A percentile compares a stretch with the other conserved stretches of the same genome.
Evolutionary conservation across 2,329 filamentous ascomycete species (phyloP).

Genomic region (Xylariaceae sp.): DNA sequence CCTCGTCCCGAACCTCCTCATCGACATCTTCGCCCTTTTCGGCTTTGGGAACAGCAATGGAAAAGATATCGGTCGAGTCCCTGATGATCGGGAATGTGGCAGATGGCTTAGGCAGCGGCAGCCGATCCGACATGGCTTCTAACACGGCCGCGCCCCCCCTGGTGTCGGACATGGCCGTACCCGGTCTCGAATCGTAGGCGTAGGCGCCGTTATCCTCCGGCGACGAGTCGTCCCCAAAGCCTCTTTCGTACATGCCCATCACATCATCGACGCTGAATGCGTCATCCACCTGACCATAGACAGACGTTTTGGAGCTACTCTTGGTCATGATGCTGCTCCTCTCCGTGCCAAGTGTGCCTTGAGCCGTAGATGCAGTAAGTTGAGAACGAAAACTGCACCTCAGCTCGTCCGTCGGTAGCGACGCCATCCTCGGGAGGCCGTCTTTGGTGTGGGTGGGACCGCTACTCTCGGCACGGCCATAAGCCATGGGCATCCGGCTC

Average conservation of each 20-base stretch:
- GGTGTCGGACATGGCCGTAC: constrained; percentile 31
- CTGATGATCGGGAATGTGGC: constrained; percentile 18
- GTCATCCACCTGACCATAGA: constrained; percentile 36
- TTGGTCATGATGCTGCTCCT: constrained; percentile 77
- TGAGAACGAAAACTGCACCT: constrained; percentile 52
- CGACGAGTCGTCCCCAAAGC: constrained; percentile 47
- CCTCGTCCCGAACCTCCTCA: background rate
- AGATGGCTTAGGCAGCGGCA: constrained; percentile 20
- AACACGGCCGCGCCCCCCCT: constrained; percentile 30
- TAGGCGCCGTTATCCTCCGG: constrained; percentile 34
- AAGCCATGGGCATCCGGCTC: constrained; percentile 22
- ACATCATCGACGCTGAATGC: constrained; percentile 59
- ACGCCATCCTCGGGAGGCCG: constrained; percentile 32
- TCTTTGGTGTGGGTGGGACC: constrained; percentile 29
- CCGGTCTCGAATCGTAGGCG: constrained; percentile 27
- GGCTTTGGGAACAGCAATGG: background rate
- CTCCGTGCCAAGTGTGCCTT: constrained; percentile 63
- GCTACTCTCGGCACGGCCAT: constrained; percentile 29
- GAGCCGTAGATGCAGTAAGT: constrained; percentile 44
- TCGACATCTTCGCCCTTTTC: background rate
- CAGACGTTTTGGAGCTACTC: constrained; percentile 65
- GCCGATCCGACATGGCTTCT: constrained; percentile 31
- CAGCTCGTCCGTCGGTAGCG: constrained; percentile 43
- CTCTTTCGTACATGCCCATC: constrained; percentile 62
- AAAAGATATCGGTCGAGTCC: constrained; percentile 32